Percentiles rank a stretch among this genome's conserved stretches.
Conservation (phyloP, 2,329 filamentous ascomycete species). For the Ophiostoma himal-ulmi region DNA sequence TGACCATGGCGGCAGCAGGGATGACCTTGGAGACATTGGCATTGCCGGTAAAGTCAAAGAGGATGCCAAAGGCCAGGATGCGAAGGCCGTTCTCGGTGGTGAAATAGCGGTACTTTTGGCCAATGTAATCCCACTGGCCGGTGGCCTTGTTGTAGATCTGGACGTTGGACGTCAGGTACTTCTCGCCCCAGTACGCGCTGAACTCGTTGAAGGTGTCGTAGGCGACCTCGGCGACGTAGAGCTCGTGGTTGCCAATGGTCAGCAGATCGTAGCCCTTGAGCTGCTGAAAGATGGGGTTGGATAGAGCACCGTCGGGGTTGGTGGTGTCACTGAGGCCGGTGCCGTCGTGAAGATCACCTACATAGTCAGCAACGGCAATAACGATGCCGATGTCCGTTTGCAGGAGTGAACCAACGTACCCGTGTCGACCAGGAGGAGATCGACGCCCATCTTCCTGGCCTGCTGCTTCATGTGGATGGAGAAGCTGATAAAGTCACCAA, state of each 20-base stretch:
- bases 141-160: constrained; percentile 39
- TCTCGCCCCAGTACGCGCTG: constrained; percentile 48
- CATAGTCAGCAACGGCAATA: background rate
- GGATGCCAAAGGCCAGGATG: constrained; percentile 42
- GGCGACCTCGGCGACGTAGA: constrained; percentile 56
- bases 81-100: constrained; percentile 38
- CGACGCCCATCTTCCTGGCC: constrained; percentile 51
- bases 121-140: constrained; percentile 38
- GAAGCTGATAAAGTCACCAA: constrained; percentile 60
- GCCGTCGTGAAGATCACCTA: constrained; percentile 59
- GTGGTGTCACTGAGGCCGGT: constrained; percentile 58
- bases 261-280: constrained; percentile 39
- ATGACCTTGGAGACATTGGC: constrained; percentile 57
- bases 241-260: constrained; percentile 54
- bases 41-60: constrained; percentile 50
- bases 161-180: constrained; percentile 43
- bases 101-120: constrained; percentile 42
- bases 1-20: constrained; percentile 45
- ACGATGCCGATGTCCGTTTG: background rate
- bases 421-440: constrained; percentile 56
- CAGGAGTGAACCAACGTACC: constrained; percentile 34
- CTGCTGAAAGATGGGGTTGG: constrained; percentile 42
- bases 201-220: constrained; percentile 58
- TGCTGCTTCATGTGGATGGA: constrained; percentile 54
- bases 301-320: constrained; percentile 48